A percentile compares a stretch with the other conserved stretches of the same genome.
Conservation (phyloP, 163 green algal genomes). For the Chloromonas sp. region DNA sequence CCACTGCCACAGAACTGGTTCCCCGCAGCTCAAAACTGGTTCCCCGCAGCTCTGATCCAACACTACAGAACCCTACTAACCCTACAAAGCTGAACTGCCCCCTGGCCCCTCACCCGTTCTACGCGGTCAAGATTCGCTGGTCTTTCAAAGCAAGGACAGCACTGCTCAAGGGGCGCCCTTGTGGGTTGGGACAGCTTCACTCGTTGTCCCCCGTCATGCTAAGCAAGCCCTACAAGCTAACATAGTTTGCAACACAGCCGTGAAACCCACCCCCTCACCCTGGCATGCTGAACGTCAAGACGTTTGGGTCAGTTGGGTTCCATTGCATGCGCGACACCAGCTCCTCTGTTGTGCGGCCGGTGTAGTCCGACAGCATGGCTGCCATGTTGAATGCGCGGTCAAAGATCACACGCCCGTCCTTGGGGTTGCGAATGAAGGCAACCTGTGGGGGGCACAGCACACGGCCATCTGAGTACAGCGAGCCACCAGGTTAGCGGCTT, state of each 20-base stretch:
- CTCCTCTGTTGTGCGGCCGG: conserved; percentile 10
- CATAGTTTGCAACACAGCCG: neutral
- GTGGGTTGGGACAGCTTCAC: too few species aligned
- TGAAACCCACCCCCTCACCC: conserved; percentile 19
- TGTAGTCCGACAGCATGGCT: conserved; percentile 62
- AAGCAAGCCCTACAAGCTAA: too few species aligned
- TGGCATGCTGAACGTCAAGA: conserved; percentile 53
- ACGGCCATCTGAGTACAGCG: neutral
- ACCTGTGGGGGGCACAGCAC: conserved; percentile 1
- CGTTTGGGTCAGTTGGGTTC: conserved; percentile 63
- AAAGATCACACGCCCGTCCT: conserved; percentile 47
- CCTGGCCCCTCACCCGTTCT: too few species aligned
- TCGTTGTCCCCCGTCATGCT: too few species aligned
- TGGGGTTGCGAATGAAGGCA: conserved; percentile 41
- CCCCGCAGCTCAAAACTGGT: too few species aligned
- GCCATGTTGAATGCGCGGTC: conserved; percentile 67
- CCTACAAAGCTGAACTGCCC: too few species aligned
- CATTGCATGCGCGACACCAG: conserved; percentile 53
- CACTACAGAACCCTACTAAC: too few species aligned
- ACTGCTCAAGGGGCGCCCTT: neutral
- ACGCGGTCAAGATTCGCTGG: too few species aligned
- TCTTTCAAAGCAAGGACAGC: neutral
- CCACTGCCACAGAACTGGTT: too few species aligned
- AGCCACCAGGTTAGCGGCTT: neutral
- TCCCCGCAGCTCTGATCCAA: too few species aligned